Evolutionary conservation across 139 green algal genomes (phyloP).

Genomic region (Nannochloris sp.): DNA sequence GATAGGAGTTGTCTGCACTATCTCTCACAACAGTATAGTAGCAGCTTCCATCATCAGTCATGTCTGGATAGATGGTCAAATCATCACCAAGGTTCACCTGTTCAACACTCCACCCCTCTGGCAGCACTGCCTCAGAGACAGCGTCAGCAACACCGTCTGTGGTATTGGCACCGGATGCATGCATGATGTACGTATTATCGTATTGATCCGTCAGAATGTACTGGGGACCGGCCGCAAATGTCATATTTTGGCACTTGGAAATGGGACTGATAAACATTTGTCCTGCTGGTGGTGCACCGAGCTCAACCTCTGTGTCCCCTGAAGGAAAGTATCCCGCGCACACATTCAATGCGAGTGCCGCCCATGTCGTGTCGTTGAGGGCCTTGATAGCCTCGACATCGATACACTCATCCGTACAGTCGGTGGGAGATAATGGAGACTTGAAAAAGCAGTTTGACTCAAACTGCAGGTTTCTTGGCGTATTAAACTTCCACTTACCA

Average conservation of each 20-base stretch:
- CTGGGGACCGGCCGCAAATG: neutral
- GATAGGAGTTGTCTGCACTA: constrained; percentile 8
- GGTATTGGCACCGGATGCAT: constrained; percentile 8
- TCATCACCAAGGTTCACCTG: neutral
- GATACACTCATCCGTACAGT: constrained; percentile 4
- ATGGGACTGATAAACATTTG: neutral
- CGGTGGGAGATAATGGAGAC: neutral
- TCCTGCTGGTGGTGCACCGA: constrained; percentile 1
- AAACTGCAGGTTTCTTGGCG: constrained; percentile 9
- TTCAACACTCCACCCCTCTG: constrained; percentile 8
- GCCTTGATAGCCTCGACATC: neutral
- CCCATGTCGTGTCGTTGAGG: constrained; percentile 9
- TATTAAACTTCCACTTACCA: constrained; percentile 1
- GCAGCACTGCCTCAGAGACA: neutral
- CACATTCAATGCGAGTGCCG: neutral
- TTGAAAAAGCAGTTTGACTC: constrained; percentile 15
- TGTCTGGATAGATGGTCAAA: constrained; percentile 9
- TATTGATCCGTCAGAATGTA: constrained; percentile 8
- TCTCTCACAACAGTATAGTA: constrained; percentile 11
- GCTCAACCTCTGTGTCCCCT: neutral
- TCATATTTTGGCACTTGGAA: constrained; percentile 14
- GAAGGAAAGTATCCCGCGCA: constrained; percentile 3
- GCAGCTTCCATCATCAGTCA: constrained; percentile 5
- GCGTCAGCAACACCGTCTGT: constrained; percentile 4
- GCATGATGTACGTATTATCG: constrained; percentile 12